Evolutionary conservation across 352 stramenopile species (phyloP).

Genomic region (Globisporangium apiculatum): DNA sequence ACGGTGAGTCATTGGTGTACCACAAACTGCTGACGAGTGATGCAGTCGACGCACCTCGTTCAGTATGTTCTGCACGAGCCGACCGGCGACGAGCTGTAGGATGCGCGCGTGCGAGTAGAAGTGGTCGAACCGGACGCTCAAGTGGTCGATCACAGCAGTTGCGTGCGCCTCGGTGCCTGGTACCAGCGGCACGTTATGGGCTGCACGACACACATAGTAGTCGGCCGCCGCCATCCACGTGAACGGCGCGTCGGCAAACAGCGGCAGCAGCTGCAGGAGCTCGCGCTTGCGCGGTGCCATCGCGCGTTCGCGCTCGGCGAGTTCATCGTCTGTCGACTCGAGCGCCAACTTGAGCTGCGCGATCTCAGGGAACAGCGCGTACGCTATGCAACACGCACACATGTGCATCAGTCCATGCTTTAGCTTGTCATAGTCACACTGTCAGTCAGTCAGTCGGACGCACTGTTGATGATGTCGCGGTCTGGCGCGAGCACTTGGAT

Average conservation of each 20-base stretch:
- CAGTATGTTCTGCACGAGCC: constrained; percentile 55
- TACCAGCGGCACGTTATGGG: constrained; percentile 43
- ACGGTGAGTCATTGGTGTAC: background rate
- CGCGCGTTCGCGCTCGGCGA: constrained; percentile 41
- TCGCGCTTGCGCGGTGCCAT: constrained; percentile 48
- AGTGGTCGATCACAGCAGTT: constrained; percentile 35
- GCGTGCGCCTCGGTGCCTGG: constrained; percentile 38
- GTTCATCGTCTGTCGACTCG: constrained; percentile 39
- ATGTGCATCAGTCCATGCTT: background rate
- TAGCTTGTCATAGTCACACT: background rate
- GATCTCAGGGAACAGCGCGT: constrained; percentile 59
- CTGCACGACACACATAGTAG: constrained; percentile 68
- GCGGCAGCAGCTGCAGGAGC: constrained; percentile 42
- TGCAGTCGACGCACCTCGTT: constrained; percentile 22
- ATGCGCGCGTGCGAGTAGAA: constrained; percentile 74
- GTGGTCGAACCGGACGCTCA: constrained; percentile 72
- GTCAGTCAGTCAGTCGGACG: constrained; percentile 8
- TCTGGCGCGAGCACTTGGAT: constrained; percentile 57
- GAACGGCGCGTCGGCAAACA: constrained; percentile 39
- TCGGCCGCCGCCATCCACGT: constrained; percentile 63
- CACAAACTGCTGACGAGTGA: too few relatives aligned
- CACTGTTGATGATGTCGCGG: constrained; percentile 80
- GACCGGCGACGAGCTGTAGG: constrained; percentile 50
- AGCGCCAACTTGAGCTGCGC: constrained; percentile 38
- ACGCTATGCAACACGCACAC: constrained; percentile 24